Conservation (phyloP, 345 rosid genomes). For the Salix udensis region DNA sequence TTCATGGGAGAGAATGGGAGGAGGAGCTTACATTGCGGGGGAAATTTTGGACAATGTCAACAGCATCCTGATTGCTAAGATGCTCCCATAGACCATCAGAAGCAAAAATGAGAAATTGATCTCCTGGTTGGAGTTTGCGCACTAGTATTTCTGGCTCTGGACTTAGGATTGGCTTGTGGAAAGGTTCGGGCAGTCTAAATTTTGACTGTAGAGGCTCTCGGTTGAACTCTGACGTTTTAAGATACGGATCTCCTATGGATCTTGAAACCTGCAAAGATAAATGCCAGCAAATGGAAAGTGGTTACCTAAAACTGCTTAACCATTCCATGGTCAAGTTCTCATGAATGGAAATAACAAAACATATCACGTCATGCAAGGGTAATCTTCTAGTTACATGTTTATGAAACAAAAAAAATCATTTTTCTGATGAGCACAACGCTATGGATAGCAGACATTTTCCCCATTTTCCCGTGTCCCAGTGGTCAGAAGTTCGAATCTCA, state of each 20-base stretch:
- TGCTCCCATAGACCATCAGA: conserved; percentile 96
- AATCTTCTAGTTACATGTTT: too few relatives aligned
- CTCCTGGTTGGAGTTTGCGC: conserved; percentile 52
- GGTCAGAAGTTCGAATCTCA: too few relatives aligned
- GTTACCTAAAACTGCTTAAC: neutral
- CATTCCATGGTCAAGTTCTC: neutral
- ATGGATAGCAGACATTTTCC: neutral
- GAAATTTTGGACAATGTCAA: conserved; percentile 44
- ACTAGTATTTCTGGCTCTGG: conserved; percentile 60
- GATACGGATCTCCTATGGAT: conserved; percentile 84
- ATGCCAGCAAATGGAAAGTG: neutral
- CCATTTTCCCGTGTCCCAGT: too few relatives aligned
- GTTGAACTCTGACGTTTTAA: conserved; percentile 74
- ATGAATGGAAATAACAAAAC: neutral
- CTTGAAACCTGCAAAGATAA: conserved; percentile 55
- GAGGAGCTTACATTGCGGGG: conserved; percentile 51
- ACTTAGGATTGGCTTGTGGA: conserved; percentile 60
- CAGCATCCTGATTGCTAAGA: conserved; percentile 63
- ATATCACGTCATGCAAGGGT: too few relatives aligned
- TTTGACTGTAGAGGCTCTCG: conserved; percentile 60
- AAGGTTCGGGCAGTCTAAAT: conserved; percentile 49
- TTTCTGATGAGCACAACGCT: neutral
- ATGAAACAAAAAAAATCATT: neutral
- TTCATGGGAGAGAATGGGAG: neutral
- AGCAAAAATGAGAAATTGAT: conserved; percentile 70